Base-by-base conservation (phyloP, 2,329 filamentous ascomycete genomes). In the Eutypa lata region DNA sequence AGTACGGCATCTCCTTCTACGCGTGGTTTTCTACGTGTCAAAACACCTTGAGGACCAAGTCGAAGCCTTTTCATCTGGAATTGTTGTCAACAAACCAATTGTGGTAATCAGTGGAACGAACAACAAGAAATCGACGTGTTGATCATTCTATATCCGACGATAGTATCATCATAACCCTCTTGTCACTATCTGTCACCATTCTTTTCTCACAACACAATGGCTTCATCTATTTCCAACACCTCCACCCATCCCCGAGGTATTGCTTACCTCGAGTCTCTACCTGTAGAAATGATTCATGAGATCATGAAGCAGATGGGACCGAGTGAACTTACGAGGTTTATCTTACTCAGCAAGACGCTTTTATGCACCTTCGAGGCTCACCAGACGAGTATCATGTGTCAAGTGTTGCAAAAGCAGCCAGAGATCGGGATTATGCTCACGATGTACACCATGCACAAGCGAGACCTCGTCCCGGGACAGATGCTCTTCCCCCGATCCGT, bases 221-320 rank as follows among this genome's bases (percentile, higher is more conserved):
- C 38, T 42, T 11, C 38, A 22, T 42, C 26, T 31, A 31, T n/a
- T n/a, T n/a, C n/a, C n/a, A n/a, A n/a, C n/a, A n/a, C n/a, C n/a
- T n/a, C n/a, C n/a, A 31, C 26, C 26, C 26, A 6, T 6, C 10
- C 26, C 26, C 26, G 26, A 31, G n/a, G n/a, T n/a, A n/a, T n/a
- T n/a, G n/a, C n/a, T n/a, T n/a, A n/a, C n/a, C 58, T 74, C 19
- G 55, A 65, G 45, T 59, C 58, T 43, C 54, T 76, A 46, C 78
- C 79, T 0, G 65, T 72, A 3, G 80, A 83, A 59, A 71, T 79
- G 18, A 61, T 79, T 2, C 63, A 81, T 11, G 73, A 78, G 19
- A 74, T 81, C 22, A 77, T 77, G 58, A 71, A 73, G 28, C 57
- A 73, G 18, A 65, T 81, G 48, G 71, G 77, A 51, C 53, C 79